Evolutionary conservation across 106 monocot genomes (phyloP).

Genomic region (Gastrodia elata): DNA sequence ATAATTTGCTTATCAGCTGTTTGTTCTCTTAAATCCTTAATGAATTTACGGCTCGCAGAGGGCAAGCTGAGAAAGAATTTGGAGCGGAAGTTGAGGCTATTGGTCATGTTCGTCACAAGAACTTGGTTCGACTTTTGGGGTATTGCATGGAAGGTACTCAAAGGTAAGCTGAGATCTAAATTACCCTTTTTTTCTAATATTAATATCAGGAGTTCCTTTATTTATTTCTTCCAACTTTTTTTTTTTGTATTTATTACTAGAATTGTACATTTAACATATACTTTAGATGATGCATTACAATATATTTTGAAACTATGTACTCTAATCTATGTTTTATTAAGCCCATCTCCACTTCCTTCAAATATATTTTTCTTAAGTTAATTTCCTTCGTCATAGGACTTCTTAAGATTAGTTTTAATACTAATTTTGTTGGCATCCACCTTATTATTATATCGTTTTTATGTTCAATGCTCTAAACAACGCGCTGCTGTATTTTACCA

Average conservation of each 20-base stretch:
- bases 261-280: not conserved
- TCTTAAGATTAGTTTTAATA: not conserved
- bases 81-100: slow-evolving; percentile 97
- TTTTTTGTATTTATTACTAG: too few relatives aligned
- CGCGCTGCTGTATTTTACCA: not conserved
- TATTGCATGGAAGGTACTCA: slow-evolving; percentile 97
- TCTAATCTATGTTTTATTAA: not conserved
- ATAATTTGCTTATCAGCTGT: not conserved
- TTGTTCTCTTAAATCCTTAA: not conserved
- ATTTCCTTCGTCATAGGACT: not conserved
- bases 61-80: slow-evolving; percentile 96
- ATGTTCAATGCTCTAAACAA: not conserved
- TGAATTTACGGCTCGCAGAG: slow-evolving; percentile 25
- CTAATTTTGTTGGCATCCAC: not conserved
- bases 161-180: slow-evolving; percentile 29
- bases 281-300: not conserved
- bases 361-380: not conserved
- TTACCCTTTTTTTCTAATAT: not conserved
- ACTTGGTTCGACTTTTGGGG: slow-evolving; percentile 87
- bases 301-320: not conserved
- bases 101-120: slow-evolving; percentile 97
- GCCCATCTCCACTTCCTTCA: not conserved
- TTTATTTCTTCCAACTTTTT: not conserved
- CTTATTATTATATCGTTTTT: not conserved
- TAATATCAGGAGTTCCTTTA: not conserved